Evolutionary conservation across 495 filamentous ascomycete genomes (phyloP).

Genomic region (Pseudotulostoma volvatum): DNA sequence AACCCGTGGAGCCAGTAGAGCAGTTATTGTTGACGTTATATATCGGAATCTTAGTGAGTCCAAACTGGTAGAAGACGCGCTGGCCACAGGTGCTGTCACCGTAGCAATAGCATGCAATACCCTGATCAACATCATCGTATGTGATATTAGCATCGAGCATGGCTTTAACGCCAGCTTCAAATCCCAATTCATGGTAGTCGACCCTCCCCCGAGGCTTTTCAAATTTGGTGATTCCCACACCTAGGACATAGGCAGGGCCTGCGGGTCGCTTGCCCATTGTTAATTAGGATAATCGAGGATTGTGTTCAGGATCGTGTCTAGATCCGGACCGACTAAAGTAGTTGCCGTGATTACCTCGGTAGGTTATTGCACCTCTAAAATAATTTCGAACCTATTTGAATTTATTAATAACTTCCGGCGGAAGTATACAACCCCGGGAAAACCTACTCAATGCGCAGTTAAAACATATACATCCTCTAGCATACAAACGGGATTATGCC

Average conservation of each 20-base stretch:
- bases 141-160: conserved; percentile 89
- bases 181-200: conserved; percentile 55
- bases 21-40: conserved; percentile 99
- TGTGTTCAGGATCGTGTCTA: no score
- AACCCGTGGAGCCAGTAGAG: conserved; percentile 76
- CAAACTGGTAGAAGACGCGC: conserved; percentile 97
- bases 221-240: conserved; percentile 98
- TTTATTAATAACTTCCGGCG: no score
- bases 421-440: no score
- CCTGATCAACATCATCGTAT: conserved; percentile 93
- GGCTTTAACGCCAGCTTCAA: conserved; percentile 89
- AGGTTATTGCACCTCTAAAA: no score
- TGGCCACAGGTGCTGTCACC: conserved; percentile 91
- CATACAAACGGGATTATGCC: no score
- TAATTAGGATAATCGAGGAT: conserved; percentile 1
- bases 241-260: conserved; percentile 66
- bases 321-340: no score
- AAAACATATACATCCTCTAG: no score
- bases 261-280: conserved; percentile 35
- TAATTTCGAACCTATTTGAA: no score
- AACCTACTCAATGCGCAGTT: no score
- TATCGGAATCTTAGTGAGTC: conserved; percentile 89
- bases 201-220: conserved; percentile 90
- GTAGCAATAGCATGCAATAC: conserved; percentile 95
- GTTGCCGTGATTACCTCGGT: no score